These are phyloP conservation scores for Aspergillus heteromorphus DNA, from an alignment of 495 filamentous ascomycete species.

Conservation along the genomic window DNA sequence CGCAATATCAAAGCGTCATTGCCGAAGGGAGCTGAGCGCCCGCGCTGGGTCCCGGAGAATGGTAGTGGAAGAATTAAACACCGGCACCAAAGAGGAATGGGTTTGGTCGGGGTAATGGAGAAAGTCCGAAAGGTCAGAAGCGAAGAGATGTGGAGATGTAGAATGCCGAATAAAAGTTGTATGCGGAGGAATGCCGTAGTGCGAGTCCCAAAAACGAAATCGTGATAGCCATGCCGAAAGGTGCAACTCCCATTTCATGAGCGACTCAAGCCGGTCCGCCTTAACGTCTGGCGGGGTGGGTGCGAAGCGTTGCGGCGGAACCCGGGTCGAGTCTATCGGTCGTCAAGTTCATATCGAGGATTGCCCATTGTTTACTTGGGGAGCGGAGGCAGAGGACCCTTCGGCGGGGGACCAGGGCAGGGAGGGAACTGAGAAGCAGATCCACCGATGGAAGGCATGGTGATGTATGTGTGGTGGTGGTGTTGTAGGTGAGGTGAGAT, in stretches of 20 bases:
- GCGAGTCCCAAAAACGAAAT: constrained; percentile 21
- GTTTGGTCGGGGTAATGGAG: not conserved
- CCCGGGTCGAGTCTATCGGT: constrained; percentile 27
- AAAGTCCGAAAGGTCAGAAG: not conserved
- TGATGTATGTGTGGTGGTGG: constrained; percentile 21
- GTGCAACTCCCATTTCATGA: constrained; percentile 16
- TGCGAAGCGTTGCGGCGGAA: constrained; percentile 3
- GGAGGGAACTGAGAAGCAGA: constrained; percentile 65
- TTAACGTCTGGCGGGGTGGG: not conserved
- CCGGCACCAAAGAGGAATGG: constrained; percentile 3
- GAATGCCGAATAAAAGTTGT: constrained; percentile 15
- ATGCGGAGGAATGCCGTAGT: constrained; percentile 13
- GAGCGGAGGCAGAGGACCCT: constrained; percentile 75
- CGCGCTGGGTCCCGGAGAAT: constrained; percentile 13
- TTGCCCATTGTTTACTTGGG: constrained; percentile 54
- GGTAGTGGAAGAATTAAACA: constrained; percentile 1
- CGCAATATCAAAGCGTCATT: constrained; percentile 14
- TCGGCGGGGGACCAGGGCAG: constrained; percentile 79
- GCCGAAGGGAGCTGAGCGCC: constrained; percentile 18
- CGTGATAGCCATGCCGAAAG: constrained; percentile 32
- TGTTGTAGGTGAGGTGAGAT: not conserved
- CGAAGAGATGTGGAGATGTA: constrained; percentile 12
- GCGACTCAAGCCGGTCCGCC: constrained; percentile 18
- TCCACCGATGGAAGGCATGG: constrained; percentile 64
- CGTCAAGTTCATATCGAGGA: constrained; percentile 36